Evolutionary conservation across 2,329 filamentous ascomycete genomes (phyloP), one percentile per base, ranked within the genome.

Genomic region (Xylaria sp.): DNA sequence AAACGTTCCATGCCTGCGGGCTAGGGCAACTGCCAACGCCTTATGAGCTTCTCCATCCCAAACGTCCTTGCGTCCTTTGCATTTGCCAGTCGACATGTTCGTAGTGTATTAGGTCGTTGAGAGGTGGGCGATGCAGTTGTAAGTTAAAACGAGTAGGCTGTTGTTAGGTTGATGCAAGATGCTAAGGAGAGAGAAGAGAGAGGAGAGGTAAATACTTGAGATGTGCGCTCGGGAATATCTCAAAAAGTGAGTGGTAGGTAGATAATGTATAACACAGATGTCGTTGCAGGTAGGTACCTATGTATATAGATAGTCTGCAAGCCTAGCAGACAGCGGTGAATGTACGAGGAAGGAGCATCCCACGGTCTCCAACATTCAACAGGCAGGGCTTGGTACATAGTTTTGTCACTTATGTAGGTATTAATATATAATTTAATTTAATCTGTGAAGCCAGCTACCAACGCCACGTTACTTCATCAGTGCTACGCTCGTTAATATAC

Each of bases 381-480:
- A 36, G 33, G 7, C 15, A 49, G 25, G 60, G 25, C n/a, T 18
- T 64, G 28, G n/a, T 36, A 36, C 8, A 10, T 55, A 13, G 58
- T 41, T 58, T 66, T 54, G 61, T 12, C 12, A 39, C 36, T 54
- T 55, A 36, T 20, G 28, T 49, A 39, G 41, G 28, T 39, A 51
- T 48, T 58, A 49, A 13, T 23, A 33, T 28, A 18, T 43, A 57
- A 28, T 28, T 68, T 13, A 43, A 60, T 62, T 68, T 23, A 46
- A 67, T 49, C 25, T 41, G 52, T 31, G 20, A 64, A 57, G 49
- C 48, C 31, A 62, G 18, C 52, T 60, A 49, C 63, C 57, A 65
- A 66, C 60, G 49, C 58, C 67, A 67, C 64, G 54, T 71, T 61
- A 56, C 46, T 65, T 69, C 62, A 63, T 67, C 36, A 55, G 64